Conservation (phyloP, 352 stramenopile genomes). For the Phytophthora lateralis region DNA sequence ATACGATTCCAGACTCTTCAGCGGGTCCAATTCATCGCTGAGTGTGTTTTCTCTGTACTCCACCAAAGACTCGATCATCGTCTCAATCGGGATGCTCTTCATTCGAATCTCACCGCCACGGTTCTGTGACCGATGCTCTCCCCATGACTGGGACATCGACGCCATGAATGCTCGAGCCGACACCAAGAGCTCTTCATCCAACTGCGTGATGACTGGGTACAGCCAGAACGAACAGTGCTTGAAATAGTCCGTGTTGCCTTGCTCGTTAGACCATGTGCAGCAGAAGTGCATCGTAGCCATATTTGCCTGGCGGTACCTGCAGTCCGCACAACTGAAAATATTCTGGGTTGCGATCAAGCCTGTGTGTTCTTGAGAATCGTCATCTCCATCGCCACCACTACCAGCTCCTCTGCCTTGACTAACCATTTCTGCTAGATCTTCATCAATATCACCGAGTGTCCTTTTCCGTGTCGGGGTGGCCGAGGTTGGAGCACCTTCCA, state of each 20-base stretch:
- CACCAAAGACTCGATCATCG: constrained; percentile 69
- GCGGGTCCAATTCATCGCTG: constrained; percentile 79
- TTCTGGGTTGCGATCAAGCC: constrained; percentile 67
- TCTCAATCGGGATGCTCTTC: constrained; percentile 85
- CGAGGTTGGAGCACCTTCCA: constrained; percentile 36
- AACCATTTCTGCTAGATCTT: constrained; percentile 58
- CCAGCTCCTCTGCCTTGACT: constrained; percentile 23
- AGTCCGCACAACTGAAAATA: constrained; percentile 86
- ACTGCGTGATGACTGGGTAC: constrained; percentile 81
- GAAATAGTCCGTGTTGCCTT: constrained; percentile 90
- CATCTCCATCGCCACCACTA: constrained; percentile 25
- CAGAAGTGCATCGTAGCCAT: constrained; percentile 88
- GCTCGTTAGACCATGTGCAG: constrained; percentile 90
- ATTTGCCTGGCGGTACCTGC: constrained; percentile 79
- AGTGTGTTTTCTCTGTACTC: constrained; percentile 84
- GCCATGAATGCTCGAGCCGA: constrained; percentile 78
- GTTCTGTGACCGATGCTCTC: constrained; percentile 69
- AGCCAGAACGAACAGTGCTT: constrained; percentile 90
- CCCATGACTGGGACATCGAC: constrained; percentile 70
- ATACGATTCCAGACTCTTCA: constrained; percentile 71
- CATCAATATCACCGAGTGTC: constrained; percentile 48
- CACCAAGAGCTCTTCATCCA: constrained; percentile 87
- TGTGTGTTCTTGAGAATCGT: constrained; percentile 36
- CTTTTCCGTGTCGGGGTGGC: constrained; percentile 37
- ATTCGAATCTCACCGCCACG: constrained; percentile 77